Evolutionary conservation across 345 rosid species (phyloP), one percentile per base, ranked within the genome.

Genomic region (Mallotus nudiflorus): DNA sequence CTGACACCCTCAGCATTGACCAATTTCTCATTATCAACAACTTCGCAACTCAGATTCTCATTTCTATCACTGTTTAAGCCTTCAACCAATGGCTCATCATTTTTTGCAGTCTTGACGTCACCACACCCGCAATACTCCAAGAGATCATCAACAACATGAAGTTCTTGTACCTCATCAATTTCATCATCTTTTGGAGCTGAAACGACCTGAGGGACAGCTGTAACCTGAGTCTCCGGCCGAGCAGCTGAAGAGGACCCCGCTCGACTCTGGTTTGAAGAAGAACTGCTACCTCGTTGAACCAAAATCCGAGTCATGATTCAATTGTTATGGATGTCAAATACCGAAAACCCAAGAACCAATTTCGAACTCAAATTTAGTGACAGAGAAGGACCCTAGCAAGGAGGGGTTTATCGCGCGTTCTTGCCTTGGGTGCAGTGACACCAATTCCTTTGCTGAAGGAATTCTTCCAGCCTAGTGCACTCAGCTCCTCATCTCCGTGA

Each of bases 201-300:
- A 74, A 74, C 39, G 72, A 77, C 82, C 68, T 70, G 94, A 77
- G 74, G 50, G 51, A 73, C 54, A 68, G 76, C 20, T 71, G 73
- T 62, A 40, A 33, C 67, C 71, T 79, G 96, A 29, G 79, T 63
- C 62, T 92, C 99, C 33, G 83, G 50, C 65, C 86, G 83, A 59
- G 77, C 57, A 58, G 87, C 77, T 18, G 92, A 80, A 55, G 97
- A 87, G 12, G 89, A 67, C 15, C 87, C 86, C 46, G 91, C 74
- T 48, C 96, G 94, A 72, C 61, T 84, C 12, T 83, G 73, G 78
- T 85, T 92, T n/a, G 97, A 91, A 78, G 97, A 92, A 74, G 88
- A 88, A 50, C 94, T 79, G n/a, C 92, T 77, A 5, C 97, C 94
- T 61, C 99, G 86, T 73, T 89, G 99, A 83, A 92, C 91, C 83